phyloP scores from a whole-genome alignment of 345 rosid genomes.

The Bruguiera gymnorhiza region DNA sequence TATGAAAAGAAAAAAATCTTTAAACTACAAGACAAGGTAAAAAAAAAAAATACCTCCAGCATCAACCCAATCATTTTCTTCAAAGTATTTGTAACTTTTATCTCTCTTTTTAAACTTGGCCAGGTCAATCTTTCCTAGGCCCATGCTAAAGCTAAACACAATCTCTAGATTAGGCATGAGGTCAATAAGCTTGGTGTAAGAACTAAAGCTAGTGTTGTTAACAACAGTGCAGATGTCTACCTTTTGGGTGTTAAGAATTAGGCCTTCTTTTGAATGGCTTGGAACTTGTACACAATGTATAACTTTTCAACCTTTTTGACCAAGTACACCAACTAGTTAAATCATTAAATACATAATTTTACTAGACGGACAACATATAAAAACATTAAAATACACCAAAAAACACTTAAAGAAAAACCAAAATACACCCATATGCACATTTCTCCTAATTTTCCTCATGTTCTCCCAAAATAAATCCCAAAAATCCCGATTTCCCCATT shows the following conservation, averaged over 20 bases:
- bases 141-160: constrained; percentile 20
- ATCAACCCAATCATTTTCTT: constrained; percentile 71
- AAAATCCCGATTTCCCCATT: too few relatives aligned
- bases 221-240: constrained; percentile 67
- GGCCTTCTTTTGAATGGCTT: constrained; percentile 41
- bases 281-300: constrained; percentile 52
- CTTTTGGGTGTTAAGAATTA: constrained; percentile 37
- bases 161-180: constrained; percentile 70
- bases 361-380: too few relatives aligned
- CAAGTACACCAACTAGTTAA: constrained; percentile 39
- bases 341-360: too few relatives aligned
- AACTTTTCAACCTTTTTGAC: constrained; percentile 65
- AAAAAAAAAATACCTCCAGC: constrained; percentile 23
- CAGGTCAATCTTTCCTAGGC: constrained; percentile 54
- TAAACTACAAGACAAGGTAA: background rate
- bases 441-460: too few relatives aligned
- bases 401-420: too few relatives aligned
- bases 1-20: too few relatives aligned
- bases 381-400: too few relatives aligned
- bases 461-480: too few relatives aligned
- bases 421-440: too few relatives aligned
- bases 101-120: constrained; percentile 59
- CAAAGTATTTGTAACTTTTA: constrained; percentile 73
- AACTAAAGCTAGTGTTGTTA: constrained; percentile 50
- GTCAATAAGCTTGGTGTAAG: constrained; percentile 61